phyloP scores from a whole-genome alignment of 768 basidiomycete genomes.

The Agrocybe pediades region DNA sequence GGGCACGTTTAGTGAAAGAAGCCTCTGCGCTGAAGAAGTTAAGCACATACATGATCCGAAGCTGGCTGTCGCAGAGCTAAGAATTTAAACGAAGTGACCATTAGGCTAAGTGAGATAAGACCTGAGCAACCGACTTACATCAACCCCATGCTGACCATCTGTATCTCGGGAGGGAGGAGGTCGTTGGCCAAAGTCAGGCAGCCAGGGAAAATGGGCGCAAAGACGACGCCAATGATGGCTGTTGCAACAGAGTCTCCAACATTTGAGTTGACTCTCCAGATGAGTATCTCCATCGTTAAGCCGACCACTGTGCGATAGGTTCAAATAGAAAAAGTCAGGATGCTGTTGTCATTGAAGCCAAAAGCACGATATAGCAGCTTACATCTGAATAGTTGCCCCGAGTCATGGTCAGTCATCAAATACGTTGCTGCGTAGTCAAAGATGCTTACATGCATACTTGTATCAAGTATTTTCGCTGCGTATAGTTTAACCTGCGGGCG shows the following conservation, averaged over 20 bases:
- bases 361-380: too few species aligned
- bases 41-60: constrained; percentile 41
- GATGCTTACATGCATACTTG: constrained; percentile 39
- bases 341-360: neutral
- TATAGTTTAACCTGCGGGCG: constrained; percentile 38
- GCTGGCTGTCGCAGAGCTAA: constrained; percentile 46
- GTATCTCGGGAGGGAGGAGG: constrained; percentile 46
- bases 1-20: neutral
- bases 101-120: neutral
- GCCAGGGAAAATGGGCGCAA: constrained; percentile 53
- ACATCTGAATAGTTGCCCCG: too few species aligned
- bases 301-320: constrained; percentile 32
- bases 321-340: neutral
- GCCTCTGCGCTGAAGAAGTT: neutral
- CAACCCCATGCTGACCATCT: constrained; percentile 54
- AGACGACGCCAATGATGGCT: constrained; percentile 47
- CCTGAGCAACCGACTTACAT: constrained; percentile 36
- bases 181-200: constrained; percentile 46
- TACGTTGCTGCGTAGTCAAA: neutral
- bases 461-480: constrained; percentile 26
- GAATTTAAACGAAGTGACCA: neutral
- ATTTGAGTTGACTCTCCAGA: constrained; percentile 50
- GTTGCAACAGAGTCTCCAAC: constrained; percentile 48
- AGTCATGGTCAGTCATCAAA: too few species aligned
- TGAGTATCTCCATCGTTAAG: constrained; percentile 49